These are phyloP conservation scores for Penicillium sp. DNA, from an alignment of 2,329 filamentous ascomycete genomes.

Conservation along the genomic window DNA sequence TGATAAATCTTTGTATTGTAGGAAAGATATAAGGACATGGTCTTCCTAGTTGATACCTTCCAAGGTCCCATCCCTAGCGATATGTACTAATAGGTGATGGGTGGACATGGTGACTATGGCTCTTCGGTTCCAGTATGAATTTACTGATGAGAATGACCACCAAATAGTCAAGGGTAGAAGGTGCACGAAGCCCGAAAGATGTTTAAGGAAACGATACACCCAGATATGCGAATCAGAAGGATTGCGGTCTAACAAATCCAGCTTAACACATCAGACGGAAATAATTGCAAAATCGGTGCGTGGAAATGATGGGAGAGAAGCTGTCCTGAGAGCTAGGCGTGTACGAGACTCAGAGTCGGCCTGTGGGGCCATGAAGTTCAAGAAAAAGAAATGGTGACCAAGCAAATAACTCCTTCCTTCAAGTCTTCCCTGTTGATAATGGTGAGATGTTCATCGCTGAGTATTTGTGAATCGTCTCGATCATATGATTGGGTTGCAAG, in stretches of 20 bases:
- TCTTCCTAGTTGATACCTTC: background rate
- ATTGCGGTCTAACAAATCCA: background rate
- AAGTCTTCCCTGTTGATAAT: background rate
- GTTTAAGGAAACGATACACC: background rate
- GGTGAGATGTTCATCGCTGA: constrained; percentile 18
- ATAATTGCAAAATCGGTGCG: background rate
- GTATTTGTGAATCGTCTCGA: constrained; percentile 42
- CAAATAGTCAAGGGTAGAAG: background rate
- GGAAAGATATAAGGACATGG: background rate
- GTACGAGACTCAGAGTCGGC: background rate
- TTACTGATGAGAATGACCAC: background rate
- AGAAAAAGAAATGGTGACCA: background rate
- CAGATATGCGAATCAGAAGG: background rate
- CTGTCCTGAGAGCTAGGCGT: background rate
- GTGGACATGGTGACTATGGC: background rate
- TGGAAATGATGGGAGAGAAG: background rate
- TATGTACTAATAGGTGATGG: background rate
- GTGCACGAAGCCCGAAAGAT: background rate
- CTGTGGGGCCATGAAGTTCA: background rate
- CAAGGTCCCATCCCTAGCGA: background rate
- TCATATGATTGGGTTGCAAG: constrained; percentile 85
- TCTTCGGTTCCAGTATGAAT: background rate
- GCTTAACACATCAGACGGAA: background rate
- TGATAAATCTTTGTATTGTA: background rate
- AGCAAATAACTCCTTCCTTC: background rate